phyloP scores from a whole-genome alignment of 495 filamentous ascomycete species.

The Melanomma pulvis-pyrius region DNA sequence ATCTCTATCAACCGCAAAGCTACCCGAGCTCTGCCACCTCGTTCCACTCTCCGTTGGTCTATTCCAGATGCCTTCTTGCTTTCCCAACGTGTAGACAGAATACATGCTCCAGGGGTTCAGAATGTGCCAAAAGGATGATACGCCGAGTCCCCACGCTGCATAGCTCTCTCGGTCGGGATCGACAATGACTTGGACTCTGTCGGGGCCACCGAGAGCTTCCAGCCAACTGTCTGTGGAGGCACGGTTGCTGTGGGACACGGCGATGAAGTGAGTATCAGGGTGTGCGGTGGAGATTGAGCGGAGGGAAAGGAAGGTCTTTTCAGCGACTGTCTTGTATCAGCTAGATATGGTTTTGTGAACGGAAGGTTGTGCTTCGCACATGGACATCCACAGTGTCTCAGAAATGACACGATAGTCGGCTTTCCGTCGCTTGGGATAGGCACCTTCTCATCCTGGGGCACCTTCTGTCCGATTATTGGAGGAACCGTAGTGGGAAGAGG shows the following conservation, averaged over 20 bases:
- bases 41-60: constrained; percentile 57
- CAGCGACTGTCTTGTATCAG: constrained; percentile 52
- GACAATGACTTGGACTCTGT: constrained; percentile 55
- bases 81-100: constrained; percentile 52
- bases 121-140: constrained; percentile 56
- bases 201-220: constrained; percentile 53
- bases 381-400: constrained; percentile 65
- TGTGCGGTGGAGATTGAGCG: constrained; percentile 51
- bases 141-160: constrained; percentile 58
- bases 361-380: constrained; percentile 41
- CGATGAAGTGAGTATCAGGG: constrained; percentile 57
- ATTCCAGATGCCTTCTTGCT: constrained; percentile 60
- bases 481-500: not conserved
- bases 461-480: constrained; percentile 40
- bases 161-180: constrained; percentile 57
- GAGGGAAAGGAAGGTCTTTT: constrained; percentile 58
- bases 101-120: constrained; percentile 52
- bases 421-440: constrained; percentile 49
- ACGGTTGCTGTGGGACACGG: constrained; percentile 59
- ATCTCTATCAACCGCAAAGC: constrained; percentile 56
- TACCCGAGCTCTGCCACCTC: constrained; percentile 61
- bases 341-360: not conserved
- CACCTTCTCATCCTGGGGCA: constrained; percentile 52
- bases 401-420: constrained; percentile 58
- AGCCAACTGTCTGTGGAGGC: constrained; percentile 59